Evolutionary conservation across 331 rosid genomes (phyloP), one percentile per base, ranked within the genome.

Genomic region (Acacia pycnantha): DNA sequence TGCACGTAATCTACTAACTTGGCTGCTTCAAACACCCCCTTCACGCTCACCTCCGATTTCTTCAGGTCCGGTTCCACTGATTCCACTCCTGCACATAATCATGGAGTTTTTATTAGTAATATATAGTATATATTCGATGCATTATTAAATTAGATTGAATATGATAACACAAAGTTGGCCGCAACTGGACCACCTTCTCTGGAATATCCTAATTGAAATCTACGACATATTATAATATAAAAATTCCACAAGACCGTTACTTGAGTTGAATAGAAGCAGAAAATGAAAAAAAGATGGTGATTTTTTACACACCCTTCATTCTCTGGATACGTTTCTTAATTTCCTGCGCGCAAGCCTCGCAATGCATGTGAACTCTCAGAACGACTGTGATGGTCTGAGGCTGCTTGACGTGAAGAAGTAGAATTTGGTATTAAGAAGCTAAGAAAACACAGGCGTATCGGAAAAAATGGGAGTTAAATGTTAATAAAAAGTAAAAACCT

Each of bases 341-440:
- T 87, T 85, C 97, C 53, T 84, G 92, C 0, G 98, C 89, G 77
- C 99, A 95, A 44, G 94, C 98, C 33, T 95, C 97, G n/a, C 99
- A 95, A 76, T 95, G 99, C 98, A 95, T 95, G 93, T 90, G 92
- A 70, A 91, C 92, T 84, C 87, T 90, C 27, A 95, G 91, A 41
- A 91, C 88, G 11, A 83, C 92, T 0, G 86, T 86, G 16, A 91
- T 68, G 59, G 87, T 67, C 83, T 78, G 91, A 44, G 87, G 85
- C 97, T 87, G 91, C 35, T n/a, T 74, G 40, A 0, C 19, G 61
- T 33, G 2, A 70, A 71, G 79, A 19, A 73, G 79, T 14, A 5
- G 3, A 21, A 68, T 74, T 74, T 8, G 15, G 6, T 5, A 43
- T 74, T n/a, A 19, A 44, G 46, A 40, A 71, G 29, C 3, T 50